Evolutionary conservation across 192 early-diverging fungal species (phyloP), one percentile per base, ranked within the genome.

Genomic region (Diversispora epigaea): DNA sequence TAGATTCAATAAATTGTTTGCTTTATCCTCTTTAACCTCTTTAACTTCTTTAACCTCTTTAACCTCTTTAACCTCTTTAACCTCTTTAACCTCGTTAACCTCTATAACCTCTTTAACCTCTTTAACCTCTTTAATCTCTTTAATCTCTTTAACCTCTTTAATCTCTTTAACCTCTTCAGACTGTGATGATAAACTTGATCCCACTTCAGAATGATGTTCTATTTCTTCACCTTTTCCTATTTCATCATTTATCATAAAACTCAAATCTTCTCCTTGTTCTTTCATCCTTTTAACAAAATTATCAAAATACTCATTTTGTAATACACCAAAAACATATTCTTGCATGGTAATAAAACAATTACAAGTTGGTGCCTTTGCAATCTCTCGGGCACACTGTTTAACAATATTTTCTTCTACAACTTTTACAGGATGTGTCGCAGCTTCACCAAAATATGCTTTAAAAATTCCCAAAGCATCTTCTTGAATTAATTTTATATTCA

Each of bases 371-470:
- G 50, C 50, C 11, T 70, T 56, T 5, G 25, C 7, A 41, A 70
- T 70, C 52, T 70, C 68, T 7, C 4, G 12, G 17, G 12, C 12
- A 56, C 68, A 70, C 55, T 56, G 47, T 9, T n/a, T 55, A 17
- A 70, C 32, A 32, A 70, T 55, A 15, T 10, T 40, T 9, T 70
- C 68, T 39, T 52, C 4, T 9, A 11, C 43, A 32, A 70, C 68
- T 10, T 19, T 43, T 6, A 70, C 52, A 21, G 40, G 68, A 55
- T 32, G 55, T n/a, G 49, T 55, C 6, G 68, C 68, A 19, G 68
- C 10, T 25, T 56, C 52, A n/a, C 68, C 68, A 43, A 70, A 70
- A 70, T 70, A 70, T 32, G 40, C 41, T 55, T 70, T 70, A 55
- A 55, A 70, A 49, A 70, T 70, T 19, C 68, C 39, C 22, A 54